Conservation (phyloP, 2,329 filamentous ascomycete genomes). For the Hymenoscyphus scutula region DNA sequence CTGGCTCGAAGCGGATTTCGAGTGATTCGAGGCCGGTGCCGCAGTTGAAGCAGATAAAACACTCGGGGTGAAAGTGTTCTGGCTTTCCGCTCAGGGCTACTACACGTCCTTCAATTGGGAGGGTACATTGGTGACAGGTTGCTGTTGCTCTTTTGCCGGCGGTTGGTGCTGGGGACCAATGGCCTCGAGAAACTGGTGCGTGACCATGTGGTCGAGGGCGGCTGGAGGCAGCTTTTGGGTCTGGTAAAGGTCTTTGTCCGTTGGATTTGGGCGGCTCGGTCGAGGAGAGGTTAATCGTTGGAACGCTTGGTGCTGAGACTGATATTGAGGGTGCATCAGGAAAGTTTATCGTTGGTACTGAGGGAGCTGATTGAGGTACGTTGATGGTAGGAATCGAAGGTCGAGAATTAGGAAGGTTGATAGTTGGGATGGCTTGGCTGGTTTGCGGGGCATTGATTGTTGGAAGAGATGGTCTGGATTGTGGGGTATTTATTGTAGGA, state of each 20-base stretch:
- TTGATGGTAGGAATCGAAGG: slow-evolving; percentile 22
- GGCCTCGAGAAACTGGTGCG: slow-evolving; percentile 36
- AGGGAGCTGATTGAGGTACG: slow-evolving; percentile 41
- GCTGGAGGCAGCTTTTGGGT: slow-evolving; percentile 36
- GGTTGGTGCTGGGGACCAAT: slow-evolving; percentile 56
- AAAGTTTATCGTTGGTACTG: slow-evolving; percentile 35
- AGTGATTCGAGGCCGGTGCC: slow-evolving; percentile 87
- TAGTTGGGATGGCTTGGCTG: slow-evolving; percentile 17
- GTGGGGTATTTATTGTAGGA: slow-evolving; percentile 3
- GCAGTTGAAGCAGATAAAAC: slow-evolving; percentile 87
- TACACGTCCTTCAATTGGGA: slow-evolving; percentile 86
- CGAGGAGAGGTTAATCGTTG: slow-evolving; percentile 49
- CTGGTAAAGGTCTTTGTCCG: slow-evolving; percentile 37
- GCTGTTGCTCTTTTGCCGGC: slow-evolving; percentile 58
- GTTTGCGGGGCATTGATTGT: slow-evolving; percentile 23
- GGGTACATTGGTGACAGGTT: slow-evolving; percentile 77
- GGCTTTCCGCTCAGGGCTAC: slow-evolving; percentile 72
- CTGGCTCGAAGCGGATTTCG: slow-evolving; percentile 92
- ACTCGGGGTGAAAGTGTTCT: slow-evolving; percentile 86
- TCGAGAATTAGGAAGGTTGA: slow-evolving; percentile 20
- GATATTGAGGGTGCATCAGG: slow-evolving; percentile 32
- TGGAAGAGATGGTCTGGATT: slow-evolving; percentile 14
- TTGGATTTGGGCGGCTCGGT: slow-evolving; percentile 22
- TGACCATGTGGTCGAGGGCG: slow-evolving; percentile 39
- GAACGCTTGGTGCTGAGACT: slow-evolving; percentile 33